These are phyloP conservation scores for Rhynchospora tenuis DNA, from an alignment of 176 grass and related monocot genomes.

Conservation along the genomic window DNA sequence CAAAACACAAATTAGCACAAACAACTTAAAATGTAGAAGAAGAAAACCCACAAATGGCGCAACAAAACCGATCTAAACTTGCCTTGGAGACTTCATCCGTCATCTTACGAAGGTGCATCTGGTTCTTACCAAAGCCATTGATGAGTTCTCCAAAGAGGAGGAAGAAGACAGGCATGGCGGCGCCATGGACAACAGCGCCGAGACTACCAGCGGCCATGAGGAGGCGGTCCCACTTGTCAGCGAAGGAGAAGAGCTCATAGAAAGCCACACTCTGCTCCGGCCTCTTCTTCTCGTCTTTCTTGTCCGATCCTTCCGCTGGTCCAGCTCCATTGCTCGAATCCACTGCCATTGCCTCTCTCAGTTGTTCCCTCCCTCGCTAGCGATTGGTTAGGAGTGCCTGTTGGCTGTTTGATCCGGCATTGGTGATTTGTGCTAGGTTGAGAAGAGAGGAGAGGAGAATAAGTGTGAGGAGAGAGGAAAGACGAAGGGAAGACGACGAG, in stretches of 20 bases:
- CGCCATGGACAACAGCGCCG: slow-evolving; percentile 76
- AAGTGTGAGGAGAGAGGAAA: slow-evolving; percentile 13
- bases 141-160: slow-evolving; percentile 93
- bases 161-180: slow-evolving; percentile 99
- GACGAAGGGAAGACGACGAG: slow-evolving; percentile 25
- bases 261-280: slow-evolving; percentile 70
- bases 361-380: not conserved
- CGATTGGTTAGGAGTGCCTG: not conserved
- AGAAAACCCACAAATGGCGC: not conserved
- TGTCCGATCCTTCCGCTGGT: slow-evolving; percentile 15
- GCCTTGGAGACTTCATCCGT: slow-evolving; percentile 99
- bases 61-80: not conserved
- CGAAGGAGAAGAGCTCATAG: slow-evolving; percentile 80
- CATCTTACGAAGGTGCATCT: slow-evolving; percentile 78
- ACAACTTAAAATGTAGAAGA: not conserved
- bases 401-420: not conserved
- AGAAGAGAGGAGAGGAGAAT: not conserved
- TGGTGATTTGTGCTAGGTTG: slow-evolving; percentile 28
- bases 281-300: slow-evolving; percentile 61
- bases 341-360: not conserved
- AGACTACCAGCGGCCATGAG: slow-evolving; percentile 71
- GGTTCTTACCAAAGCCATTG: slow-evolving; percentile 98
- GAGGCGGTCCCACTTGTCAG: slow-evolving; percentile 67
- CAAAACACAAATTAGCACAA: not conserved
- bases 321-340: slow-evolving; percentile 12